A percentile compares a stretch with the other conserved stretches of the same genome.
These are phyloP conservation scores for Sabuloglossum arenarium DNA, from an alignment of 495 filamentous ascomycete genomes.

Conservation along the genomic window DNA sequence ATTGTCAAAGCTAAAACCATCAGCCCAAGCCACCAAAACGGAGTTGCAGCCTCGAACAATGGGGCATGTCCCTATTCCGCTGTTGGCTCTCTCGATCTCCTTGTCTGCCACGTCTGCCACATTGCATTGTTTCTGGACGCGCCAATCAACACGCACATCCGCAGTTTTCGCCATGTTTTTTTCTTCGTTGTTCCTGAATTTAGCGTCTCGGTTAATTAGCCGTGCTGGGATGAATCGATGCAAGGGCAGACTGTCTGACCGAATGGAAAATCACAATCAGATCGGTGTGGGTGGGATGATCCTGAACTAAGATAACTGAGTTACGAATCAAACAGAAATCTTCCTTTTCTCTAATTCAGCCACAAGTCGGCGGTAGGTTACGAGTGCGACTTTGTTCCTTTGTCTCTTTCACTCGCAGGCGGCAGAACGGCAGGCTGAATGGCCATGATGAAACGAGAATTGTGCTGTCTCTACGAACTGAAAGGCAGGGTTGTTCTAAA, in stretches of 20 bases:
- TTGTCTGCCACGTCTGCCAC: not conserved
- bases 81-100: not conserved
- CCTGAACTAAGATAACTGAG: no score
- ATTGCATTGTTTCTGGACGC: not conserved
- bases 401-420: no score
- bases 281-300: no score
- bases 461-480: no score
- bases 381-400: no score
- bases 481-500: no score
- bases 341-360: no score
- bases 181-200: not conserved
- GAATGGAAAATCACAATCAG: not conserved
- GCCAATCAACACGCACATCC: not conserved
- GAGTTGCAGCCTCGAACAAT: not conserved
- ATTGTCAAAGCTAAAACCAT: not conserved
- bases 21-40: not conserved
- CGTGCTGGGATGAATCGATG: not conserved
- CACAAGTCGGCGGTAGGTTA: no score
- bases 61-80: no score
- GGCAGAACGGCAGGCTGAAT: no score
- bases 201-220: not conserved
- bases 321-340: no score
- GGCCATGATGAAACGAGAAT: no score
- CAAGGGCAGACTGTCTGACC: not conserved
- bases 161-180: not conserved